Evolutionary conservation across 2,329 filamentous ascomycete species (phyloP).

Genomic region (Neobulgaria alba): DNA sequence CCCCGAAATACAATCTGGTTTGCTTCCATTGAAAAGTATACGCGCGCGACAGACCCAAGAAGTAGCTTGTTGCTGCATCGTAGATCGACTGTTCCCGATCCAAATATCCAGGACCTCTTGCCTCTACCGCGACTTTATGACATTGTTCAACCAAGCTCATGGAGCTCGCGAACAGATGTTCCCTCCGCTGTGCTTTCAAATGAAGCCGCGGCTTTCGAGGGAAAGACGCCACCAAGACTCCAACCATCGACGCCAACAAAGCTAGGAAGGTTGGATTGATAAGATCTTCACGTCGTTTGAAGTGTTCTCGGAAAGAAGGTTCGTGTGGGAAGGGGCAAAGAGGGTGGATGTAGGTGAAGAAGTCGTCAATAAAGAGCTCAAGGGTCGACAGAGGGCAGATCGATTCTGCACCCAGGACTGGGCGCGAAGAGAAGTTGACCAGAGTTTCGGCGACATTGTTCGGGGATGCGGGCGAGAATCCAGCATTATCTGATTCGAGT

Average conservation of each 20-base stretch:
- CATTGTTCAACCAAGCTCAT: constrained; percentile 64
- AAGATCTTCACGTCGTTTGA: constrained; percentile 57
- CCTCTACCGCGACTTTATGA: constrained; percentile 57
- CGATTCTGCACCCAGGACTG: constrained; percentile 51
- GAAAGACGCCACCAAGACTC: constrained; percentile 64
- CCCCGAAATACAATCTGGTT: constrained; percentile 64
- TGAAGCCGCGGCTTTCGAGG: constrained; percentile 63
- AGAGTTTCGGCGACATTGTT: constrained; percentile 27
- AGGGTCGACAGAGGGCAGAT: constrained; percentile 64
- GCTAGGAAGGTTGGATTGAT: constrained; percentile 60
- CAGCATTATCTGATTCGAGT: constrained; percentile 25
- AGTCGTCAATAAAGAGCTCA: constrained; percentile 66
- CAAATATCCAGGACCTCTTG: constrained; percentile 52
- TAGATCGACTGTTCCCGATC: constrained; percentile 48
- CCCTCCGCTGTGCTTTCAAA: constrained; percentile 56
- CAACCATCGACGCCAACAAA: constrained; percentile 67
- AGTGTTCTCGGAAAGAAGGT: constrained; percentile 64
- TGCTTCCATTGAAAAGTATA: constrained; percentile 61
- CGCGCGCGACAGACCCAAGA: constrained; percentile 56
- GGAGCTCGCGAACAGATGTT: constrained; percentile 58
- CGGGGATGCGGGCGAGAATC: constrained; percentile 25
- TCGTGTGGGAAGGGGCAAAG: constrained; percentile 72
- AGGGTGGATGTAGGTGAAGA: constrained; percentile 75
- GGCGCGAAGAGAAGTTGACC: constrained; percentile 27
- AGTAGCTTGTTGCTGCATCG: constrained; percentile 67